A percentile compares a stretch with the other conserved stretches of the same genome.
phyloP scores from a whole-genome alignment of 1,284 basidiomycete genomes.

The Xerocomus subilludens region DNA sequence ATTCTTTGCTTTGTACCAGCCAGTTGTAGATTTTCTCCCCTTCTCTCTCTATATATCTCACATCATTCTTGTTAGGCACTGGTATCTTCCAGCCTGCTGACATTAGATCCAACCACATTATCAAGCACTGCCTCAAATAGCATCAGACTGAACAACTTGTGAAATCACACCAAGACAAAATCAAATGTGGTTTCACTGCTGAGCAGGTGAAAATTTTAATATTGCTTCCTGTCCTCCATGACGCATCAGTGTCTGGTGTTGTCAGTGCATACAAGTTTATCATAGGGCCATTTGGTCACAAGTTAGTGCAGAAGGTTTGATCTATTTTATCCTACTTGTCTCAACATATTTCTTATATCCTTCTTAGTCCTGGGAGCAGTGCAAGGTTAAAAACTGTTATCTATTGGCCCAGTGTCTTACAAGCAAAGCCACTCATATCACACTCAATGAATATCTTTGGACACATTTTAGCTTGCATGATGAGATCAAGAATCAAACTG shows the following conservation, averaged over 20 bases:
- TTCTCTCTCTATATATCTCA: no score
- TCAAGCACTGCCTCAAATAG: constrained; percentile 43
- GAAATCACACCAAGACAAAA: constrained; percentile 12
- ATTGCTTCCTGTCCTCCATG: constrained; percentile 7
- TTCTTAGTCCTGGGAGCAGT: constrained; percentile 13
- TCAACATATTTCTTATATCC: neutral
- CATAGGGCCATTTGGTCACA: constrained; percentile 31
- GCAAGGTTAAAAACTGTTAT: constrained; percentile 10
- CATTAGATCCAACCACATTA: constrained; percentile 35
- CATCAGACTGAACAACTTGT: constrained; percentile 32
- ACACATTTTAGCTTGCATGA: constrained; percentile 2
- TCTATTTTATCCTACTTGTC: neutral
- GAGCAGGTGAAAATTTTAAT: constrained; percentile 18
- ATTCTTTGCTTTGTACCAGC: no score
- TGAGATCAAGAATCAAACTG: constrained; percentile 7
- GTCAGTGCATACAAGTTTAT: constrained; percentile 42
- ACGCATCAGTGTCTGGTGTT: constrained; percentile 33
- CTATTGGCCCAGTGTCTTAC: constrained; percentile 18
- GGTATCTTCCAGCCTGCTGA: constrained; percentile 32
- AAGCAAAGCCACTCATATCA: constrained; percentile 10
- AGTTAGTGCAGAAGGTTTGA: constrained; percentile 30
- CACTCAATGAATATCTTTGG: constrained; percentile 8
- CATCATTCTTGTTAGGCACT: neutral
- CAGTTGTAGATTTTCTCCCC: constrained; percentile 5
- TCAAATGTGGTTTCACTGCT: neutral